Conservation (phyloP, 208 protist species). For the Acanthamoeba castellanii region DNA sequence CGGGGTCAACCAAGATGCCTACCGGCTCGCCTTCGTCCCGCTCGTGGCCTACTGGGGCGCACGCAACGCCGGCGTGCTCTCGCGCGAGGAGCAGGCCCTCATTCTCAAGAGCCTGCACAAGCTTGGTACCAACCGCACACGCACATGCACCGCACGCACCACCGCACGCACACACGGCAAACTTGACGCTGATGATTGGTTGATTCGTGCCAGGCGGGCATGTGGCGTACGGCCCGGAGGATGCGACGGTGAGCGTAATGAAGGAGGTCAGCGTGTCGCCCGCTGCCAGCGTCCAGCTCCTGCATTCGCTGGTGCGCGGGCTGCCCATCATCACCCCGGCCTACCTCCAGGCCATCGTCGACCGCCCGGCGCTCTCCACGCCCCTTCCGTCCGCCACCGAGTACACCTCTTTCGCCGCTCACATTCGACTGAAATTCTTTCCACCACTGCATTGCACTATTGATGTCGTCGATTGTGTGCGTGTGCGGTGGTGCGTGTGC, state of each 20-base stretch:
- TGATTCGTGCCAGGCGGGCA: neutral
- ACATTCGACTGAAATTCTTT: neutral
- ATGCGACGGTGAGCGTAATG: neutral
- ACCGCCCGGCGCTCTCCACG: neutral
- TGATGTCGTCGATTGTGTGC: neutral
- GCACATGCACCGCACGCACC: neutral
- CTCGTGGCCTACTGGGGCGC: slow-evolving; percentile 8
- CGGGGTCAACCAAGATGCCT: neutral
- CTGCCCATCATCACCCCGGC: slow-evolving; percentile 18
- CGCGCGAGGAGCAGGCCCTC: neutral
- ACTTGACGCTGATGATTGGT: neutral
- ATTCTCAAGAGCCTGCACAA: slow-evolving; percentile 6
- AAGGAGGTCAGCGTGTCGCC: neutral
- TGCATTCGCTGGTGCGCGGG: neutral
- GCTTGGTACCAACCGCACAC: neutral
- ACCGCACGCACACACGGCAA: neutral
- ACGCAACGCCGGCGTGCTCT: neutral
- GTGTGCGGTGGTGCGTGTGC: too few relatives aligned
- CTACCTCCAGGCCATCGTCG: slow-evolving; percentile 17
- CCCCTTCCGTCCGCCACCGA: neutral
- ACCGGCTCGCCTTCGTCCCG: neutral
- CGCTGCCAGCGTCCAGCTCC: neutral
- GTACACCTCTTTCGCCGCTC: neutral
- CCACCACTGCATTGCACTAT: neutral
- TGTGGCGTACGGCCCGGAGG: neutral